phyloP scores from a whole-genome alignment of 768 basidiomycete genomes.

The Boletus sp. region DNA sequence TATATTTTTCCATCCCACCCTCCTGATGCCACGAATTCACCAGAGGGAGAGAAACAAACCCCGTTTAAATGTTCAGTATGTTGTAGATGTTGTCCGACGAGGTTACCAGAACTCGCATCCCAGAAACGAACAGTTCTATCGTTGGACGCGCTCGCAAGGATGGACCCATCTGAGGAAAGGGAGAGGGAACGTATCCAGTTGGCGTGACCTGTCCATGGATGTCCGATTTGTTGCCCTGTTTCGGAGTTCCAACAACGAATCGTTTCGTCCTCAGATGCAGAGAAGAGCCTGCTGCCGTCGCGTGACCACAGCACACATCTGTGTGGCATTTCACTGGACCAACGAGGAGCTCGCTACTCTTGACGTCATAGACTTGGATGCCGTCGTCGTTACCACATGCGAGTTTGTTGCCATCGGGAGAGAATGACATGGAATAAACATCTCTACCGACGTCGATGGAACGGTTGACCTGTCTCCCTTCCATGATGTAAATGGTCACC shows the following conservation, averaged over 20 bases:
- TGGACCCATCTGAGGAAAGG: neutral
- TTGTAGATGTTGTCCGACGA: neutral
- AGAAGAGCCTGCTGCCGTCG: neutral
- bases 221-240: neutral
- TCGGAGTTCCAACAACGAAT: neutral
- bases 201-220: neutral
- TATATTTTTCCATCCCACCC: neutral
- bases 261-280: neutral
- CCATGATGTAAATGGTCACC: neutral
- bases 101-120: neutral
- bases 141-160: neutral
- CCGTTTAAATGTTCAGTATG: neutral
- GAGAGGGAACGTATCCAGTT: neutral
- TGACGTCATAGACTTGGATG: slow-evolving; percentile 1
- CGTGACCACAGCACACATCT: slow-evolving; percentile 1
- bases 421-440: neutral
- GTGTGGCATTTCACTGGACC: neutral
- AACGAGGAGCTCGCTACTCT: neutral
- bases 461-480: neutral
- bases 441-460: neutral
- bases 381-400: neutral
- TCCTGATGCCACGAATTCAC: neutral
- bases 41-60: neutral
- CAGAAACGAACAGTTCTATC: neutral
- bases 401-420: neutral